These are phyloP conservation scores for Papiliotrema flavescens DNA, from an alignment of 1,284 basidiomycete species.

Conservation along the genomic window DNA sequence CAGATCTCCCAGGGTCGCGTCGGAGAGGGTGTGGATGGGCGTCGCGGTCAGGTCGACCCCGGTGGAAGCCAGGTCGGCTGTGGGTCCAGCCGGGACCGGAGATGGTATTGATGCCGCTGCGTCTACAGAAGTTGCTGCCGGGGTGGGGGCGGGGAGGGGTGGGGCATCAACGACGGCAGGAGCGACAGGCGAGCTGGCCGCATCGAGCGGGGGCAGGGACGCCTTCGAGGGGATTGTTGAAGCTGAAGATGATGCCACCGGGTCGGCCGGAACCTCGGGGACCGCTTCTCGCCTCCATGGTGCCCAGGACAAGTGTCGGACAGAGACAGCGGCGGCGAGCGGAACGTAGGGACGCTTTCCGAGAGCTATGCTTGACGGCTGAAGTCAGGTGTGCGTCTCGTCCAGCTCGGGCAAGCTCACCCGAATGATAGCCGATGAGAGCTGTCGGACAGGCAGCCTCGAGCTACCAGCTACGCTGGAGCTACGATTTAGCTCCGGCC, in stretches of 20 bases:
- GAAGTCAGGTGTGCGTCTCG: neutral
- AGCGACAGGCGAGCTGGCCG: too few species aligned
- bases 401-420: neutral
- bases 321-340: constrained; percentile 3
- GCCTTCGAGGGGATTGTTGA: too few species aligned
- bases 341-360: constrained; percentile 30
- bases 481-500: neutral
- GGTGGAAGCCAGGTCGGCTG: neutral
- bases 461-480: neutral
- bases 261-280: constrained; percentile 1
- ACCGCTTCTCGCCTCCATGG: constrained; percentile 16
- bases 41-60: neutral
- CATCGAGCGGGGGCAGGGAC: too few species aligned
- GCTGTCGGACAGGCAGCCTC: neutral
- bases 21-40: constrained; percentile 10
- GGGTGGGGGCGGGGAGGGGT: too few species aligned
- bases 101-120: neutral
- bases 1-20: constrained; percentile 43
- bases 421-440: neutral
- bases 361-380: constrained; percentile 31
- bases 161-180: too few species aligned
- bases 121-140: too few species aligned
- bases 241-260: neutral
- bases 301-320: constrained; percentile 27
- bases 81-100: neutral